Evolutionary conservation across 2,329 filamentous ascomycete species (phyloP).

Genomic region (Colletotrichum echinochloae): DNA sequence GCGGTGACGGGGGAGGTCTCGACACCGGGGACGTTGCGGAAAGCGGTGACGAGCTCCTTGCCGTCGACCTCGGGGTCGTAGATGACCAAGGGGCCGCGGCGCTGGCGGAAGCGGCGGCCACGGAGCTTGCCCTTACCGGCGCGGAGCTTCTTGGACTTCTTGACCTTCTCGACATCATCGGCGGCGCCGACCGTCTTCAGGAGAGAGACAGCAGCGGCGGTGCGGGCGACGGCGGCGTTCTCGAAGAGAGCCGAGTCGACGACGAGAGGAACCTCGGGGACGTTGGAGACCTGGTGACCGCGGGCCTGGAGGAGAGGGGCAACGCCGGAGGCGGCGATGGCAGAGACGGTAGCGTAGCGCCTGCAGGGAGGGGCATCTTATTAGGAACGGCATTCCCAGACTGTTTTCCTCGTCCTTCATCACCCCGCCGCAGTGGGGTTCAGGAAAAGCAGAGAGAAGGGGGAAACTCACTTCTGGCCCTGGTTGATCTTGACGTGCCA

Average conservation of each 20-base stretch:
- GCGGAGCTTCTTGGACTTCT: constrained; percentile 94
- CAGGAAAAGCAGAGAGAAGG: not conserved
- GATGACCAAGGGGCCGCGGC: constrained; percentile 96
- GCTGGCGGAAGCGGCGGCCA: constrained; percentile 95
- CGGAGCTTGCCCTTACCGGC: constrained; percentile 99
- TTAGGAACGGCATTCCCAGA: constrained; percentile 20
- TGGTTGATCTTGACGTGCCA: constrained; percentile 99
- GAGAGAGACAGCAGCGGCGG: constrained; percentile 85
- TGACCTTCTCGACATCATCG: constrained; percentile 93
- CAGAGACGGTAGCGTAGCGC: constrained; percentile 98
- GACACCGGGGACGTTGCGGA: constrained; percentile 99
- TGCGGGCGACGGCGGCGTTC: constrained; percentile 84
- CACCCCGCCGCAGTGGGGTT: not conserved
- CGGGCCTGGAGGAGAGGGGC: constrained; percentile 95
- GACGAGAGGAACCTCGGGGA: constrained; percentile 97
- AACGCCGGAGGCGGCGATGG: constrained; percentile 95
- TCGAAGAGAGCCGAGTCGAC: constrained; percentile 92
- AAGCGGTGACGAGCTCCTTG: constrained; percentile 91
- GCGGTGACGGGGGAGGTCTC: constrained; percentile 95
- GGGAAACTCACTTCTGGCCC: constrained; percentile 85
- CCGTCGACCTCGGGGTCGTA: constrained; percentile 97
- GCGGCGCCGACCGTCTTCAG: constrained; percentile 92
- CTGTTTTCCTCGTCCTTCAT: not conserved
- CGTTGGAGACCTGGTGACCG: constrained; percentile 91
- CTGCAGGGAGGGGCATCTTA: constrained; percentile 54